Percentiles rank a stretch among this genome's conserved stretches.
Evolutionary conservation across 1,139 yeast species (phyloP).

Genomic region (Meyerozyma smithsonii): DNA sequence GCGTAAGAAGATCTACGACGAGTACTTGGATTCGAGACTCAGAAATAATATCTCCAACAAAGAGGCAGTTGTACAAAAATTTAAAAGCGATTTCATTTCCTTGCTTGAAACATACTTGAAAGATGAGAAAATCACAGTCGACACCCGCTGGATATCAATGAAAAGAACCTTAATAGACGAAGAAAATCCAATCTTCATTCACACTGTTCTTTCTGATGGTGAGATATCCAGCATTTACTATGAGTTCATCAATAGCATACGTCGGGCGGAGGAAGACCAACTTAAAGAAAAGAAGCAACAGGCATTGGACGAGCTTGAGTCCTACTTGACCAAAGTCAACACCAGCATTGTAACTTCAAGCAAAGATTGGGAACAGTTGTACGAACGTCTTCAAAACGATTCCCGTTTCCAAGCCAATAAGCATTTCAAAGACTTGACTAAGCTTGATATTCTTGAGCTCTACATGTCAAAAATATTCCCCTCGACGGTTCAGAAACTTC

Average conservation of each 20-base stretch:
- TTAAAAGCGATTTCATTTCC: conserved; percentile 48
- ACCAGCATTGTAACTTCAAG: conserved; percentile 26
- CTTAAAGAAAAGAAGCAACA: conserved; percentile 31
- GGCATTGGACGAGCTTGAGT: conserved; percentile 50
- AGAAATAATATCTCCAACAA: conserved; percentile 53
- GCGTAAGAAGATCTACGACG: conserved; percentile 63
- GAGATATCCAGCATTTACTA: conserved; percentile 50
- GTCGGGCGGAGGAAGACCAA: conserved; percentile 30
- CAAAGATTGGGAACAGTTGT: conserved; percentile 43
- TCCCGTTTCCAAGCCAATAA: conserved; percentile 55
- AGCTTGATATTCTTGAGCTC: conserved; percentile 55
- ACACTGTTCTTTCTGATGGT: conserved; percentile 55
- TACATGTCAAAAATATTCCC: conserved; percentile 49
- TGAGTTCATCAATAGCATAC: conserved; percentile 43
- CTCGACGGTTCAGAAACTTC: conserved; percentile 29
- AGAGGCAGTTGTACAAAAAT: conserved; percentile 48
- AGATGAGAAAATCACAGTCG: conserved; percentile 41
- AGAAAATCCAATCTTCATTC: conserved; percentile 62
- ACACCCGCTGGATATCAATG: conserved; percentile 65
- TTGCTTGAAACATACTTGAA: conserved; percentile 37
- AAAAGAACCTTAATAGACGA: conserved; percentile 44
- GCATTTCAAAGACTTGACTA: conserved; percentile 48
- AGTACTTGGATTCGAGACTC: conserved; percentile 50
- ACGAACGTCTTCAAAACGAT: conserved; percentile 36
- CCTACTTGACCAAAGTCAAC: conserved; percentile 39